Percentiles rank a stretch among this genome's conserved stretches.
These are phyloP conservation scores for Clonostachys rosea DNA, from an alignment of 2,329 filamentous ascomycete species.

Conservation along the genomic window DNA sequence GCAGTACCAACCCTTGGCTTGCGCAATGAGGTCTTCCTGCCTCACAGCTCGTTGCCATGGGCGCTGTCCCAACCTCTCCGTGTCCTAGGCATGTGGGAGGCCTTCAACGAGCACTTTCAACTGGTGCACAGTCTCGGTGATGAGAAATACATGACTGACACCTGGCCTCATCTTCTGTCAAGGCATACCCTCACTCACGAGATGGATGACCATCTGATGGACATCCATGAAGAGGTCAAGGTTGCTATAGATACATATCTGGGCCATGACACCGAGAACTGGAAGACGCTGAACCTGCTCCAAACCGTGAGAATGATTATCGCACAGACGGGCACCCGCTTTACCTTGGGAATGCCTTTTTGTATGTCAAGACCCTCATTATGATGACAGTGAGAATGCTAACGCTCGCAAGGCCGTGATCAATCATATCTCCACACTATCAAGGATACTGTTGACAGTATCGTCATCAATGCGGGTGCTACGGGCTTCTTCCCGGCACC, in stretches of 20 bases:
- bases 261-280: slow-evolving; percentile 22
- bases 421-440: slow-evolving; percentile 22
- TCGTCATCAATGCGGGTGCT: slow-evolving; percentile 23
- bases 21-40: slow-evolving; percentile 34
- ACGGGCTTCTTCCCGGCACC: slow-evolving; percentile 19
- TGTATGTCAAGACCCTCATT: not conserved
- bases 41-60: slow-evolving; percentile 31
- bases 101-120: slow-evolving; percentile 31
- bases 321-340: slow-evolving; percentile 21
- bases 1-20: slow-evolving; percentile 31
- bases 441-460: slow-evolving; percentile 19
- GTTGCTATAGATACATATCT: slow-evolving; percentile 25
- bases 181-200: slow-evolving; percentile 22
- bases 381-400: not conserved
- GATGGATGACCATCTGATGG: slow-evolving; percentile 20
- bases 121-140: slow-evolving; percentile 29
- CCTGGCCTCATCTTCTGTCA: slow-evolving; percentile 22
- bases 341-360: slow-evolving; percentile 17
- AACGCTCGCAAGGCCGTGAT: slow-evolving; percentile 10
- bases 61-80: slow-evolving; percentile 28
- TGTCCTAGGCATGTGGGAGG: slow-evolving; percentile 22
- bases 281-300: slow-evolving; percentile 23
- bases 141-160: slow-evolving; percentile 21
- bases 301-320: slow-evolving; percentile 17
- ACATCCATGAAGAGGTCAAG: slow-evolving; percentile 20